Percentiles rank a stretch among this genome's conserved stretches.
Evolutionary conservation across 2,329 filamentous ascomycete species (phyloP).

Genomic region (Tolypocladium album): DNA sequence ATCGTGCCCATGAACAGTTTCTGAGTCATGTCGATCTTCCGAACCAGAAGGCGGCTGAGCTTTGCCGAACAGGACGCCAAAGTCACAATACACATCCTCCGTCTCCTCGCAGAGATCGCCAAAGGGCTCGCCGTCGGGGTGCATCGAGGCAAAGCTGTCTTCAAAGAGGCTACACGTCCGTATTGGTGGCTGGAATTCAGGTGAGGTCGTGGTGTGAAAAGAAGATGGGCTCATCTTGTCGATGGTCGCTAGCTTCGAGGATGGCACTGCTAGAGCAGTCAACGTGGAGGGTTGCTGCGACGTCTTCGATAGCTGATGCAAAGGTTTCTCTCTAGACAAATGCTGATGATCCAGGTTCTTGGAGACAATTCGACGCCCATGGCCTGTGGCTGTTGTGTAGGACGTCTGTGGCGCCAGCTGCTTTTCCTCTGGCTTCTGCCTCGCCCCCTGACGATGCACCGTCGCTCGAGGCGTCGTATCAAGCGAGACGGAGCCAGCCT

Average conservation of each 20-base stretch:
- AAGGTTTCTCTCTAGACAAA: neutral
- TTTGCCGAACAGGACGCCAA: constrained; percentile 34
- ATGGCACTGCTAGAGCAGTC: neutral
- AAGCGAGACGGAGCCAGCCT: neutral
- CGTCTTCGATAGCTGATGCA: neutral
- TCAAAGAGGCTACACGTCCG: constrained; percentile 25
- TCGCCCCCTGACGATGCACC: neutral
- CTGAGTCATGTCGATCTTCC: neutral
- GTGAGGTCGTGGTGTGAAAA: neutral
- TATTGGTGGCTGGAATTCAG: neutral
- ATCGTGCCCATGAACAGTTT: neutral
- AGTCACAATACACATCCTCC: constrained; percentile 45
- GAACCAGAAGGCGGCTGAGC: neutral
- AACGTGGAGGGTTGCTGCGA: neutral
- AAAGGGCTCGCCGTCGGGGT: constrained; percentile 31
- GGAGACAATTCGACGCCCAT: neutral
- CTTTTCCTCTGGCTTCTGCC: neutral
- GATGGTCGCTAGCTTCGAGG: neutral
- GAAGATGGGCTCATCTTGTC: neutral
- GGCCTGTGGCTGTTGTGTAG: neutral
- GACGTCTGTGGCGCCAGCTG: no score
- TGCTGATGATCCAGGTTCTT: neutral
- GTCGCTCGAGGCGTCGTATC: neutral
- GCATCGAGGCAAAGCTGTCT: constrained; percentile 38
- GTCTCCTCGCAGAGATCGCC: constrained; percentile 31